phyloP scores from a whole-genome alignment of 768 basidiomycete species.

The Pleurotus djamor region DNA sequence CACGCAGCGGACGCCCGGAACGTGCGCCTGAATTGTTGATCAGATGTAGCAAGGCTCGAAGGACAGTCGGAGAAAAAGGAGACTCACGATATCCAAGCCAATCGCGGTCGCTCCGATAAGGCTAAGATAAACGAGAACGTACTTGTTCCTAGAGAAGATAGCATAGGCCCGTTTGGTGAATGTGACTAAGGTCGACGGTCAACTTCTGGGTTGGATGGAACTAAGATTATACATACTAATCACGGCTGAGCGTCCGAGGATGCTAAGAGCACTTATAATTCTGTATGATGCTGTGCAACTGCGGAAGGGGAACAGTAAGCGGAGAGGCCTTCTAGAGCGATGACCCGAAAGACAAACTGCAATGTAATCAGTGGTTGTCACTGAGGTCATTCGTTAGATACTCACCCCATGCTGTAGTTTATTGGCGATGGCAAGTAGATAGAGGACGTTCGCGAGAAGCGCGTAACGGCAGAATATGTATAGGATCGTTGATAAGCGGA shows the following conservation, averaged over 20 bases:
- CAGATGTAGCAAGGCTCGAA: not conserved
- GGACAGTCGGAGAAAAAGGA: too few relatives aligned
- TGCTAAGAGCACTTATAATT: slow-evolving; percentile 24
- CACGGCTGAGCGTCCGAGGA: slow-evolving; percentile 23
- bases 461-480: slow-evolving; percentile 31
- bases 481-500: slow-evolving; percentile 24
- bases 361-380: too few relatives aligned
- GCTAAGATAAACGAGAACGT: slow-evolving; percentile 17
- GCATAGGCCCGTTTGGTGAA: slow-evolving; percentile 18
- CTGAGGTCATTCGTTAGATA: not conserved
- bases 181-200: not conserved
- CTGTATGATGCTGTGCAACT: slow-evolving; percentile 25
- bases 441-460: slow-evolving; percentile 27
- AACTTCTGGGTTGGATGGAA: not conserved
- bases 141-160: slow-evolving; percentile 16
- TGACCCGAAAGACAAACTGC: too few relatives aligned
- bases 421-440: slow-evolving; percentile 21
- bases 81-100: slow-evolving; percentile 19
- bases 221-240: slow-evolving; percentile 14
- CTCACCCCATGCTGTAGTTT: slow-evolving; percentile 17
- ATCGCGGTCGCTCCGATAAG: slow-evolving; percentile 17
- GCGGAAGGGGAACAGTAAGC: not conserved
- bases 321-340: not conserved
- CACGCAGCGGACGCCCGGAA: slow-evolving; percentile 18
- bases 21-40: slow-evolving; percentile 15